Base-by-base conservation (phyloP, 2,329 filamentous ascomycete genomes). In the Rugonectria rugulosa region DNA sequence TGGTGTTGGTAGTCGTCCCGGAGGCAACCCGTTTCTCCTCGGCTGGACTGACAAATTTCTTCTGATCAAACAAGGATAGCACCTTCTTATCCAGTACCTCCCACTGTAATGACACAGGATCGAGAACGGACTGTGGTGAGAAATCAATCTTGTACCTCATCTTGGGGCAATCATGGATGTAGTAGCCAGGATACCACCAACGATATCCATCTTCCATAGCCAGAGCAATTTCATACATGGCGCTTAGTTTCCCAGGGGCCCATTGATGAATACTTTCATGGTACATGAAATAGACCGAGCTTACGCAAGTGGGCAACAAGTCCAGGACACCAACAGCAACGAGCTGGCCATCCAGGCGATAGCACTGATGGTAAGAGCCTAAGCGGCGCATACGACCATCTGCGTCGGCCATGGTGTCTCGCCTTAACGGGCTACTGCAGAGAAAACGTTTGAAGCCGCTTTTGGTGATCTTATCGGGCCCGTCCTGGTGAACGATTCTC, bases 111-210 rank as follows among this genome's bases (percentile, higher is more conserved):
- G 80, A 81, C 58, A 87, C 83, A 0, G 89, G 88, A 61, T 93
- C 88, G 10, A 94, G 79, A 10, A 95, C 81, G 66, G 88, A 84
- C 68, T 92, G 89, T 2, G 90, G 90, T 10, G 81, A 79, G 70
- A 90, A 95, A 68, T 92, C 88, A 54, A 87, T 88, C 77, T 95
- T 95, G 77, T 95, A 95, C 64, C 81, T 81, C 91, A 95, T 94
- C 77, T 95, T 95, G 48, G 83, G 80, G 66, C 90, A 94, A 50
- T 77, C 86, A 70, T 93, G 90, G 56, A 95, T 94, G 66, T 94
- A 95, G 72, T 87, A 94, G 6, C 91, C 87, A 6, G 82, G 88
- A 73, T 94, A 95, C 82, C 91, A 95, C 79, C 85, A 92, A 37
- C 81, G 76, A 65, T 93, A 92, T 0, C 84, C 87, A 6, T 78